phyloP scores from a whole-genome alignment of 2,329 filamentous ascomycete genomes.

The Emmonsiellopsis sp. region DNA sequence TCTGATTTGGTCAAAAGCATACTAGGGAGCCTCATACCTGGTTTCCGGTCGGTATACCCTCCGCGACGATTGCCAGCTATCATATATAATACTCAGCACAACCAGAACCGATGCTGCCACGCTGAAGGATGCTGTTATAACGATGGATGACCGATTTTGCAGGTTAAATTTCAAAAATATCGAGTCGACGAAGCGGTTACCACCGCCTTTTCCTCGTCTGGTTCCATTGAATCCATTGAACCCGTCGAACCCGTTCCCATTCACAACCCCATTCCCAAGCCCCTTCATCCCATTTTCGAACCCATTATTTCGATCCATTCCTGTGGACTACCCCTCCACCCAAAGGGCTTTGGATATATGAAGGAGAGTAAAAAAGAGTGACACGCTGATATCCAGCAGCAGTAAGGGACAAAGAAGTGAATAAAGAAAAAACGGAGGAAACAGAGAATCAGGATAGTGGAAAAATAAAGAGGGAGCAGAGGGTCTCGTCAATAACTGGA shows the following conservation, averaged over 20 bases:
- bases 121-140: conserved; percentile 13
- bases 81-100: conserved; percentile 10
- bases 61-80: conserved; percentile 8
- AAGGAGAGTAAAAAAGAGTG: not conserved
- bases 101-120: conserved; percentile 10
- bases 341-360: not conserved
- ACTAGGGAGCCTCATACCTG: conserved; percentile 1
- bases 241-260: too few relatives aligned
- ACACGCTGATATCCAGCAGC: not conserved
- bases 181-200: conserved; percentile 1
- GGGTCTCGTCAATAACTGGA: not conserved
- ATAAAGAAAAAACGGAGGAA: not conserved
- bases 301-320: not conserved
- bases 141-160: conserved; percentile 10
- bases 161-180: conserved; percentile 8
- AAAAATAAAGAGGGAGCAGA: not conserved
- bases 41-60: not conserved
- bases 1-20: too few relatives aligned
- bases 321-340: not conserved
- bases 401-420: not conserved
- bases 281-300: not conserved
- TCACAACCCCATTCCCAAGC: not conserved
- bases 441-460: not conserved
- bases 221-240: not conserved
- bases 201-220: not conserved